Evolutionary conservation across 306 rosid species (phyloP).

Genomic region (Gillenia trifoliata): DNA sequence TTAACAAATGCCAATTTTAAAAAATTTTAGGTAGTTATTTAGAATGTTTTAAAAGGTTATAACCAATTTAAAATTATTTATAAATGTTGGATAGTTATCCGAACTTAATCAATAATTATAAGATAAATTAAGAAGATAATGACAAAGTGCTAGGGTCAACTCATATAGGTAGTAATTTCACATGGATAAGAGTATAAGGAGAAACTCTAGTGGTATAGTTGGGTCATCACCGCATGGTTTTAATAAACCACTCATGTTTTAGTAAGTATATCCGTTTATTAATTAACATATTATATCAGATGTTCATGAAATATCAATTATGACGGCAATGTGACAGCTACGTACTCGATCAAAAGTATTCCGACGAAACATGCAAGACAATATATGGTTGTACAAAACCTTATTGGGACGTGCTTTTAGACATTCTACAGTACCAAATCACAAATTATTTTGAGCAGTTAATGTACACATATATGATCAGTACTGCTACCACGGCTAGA

Average conservation of each 20-base stretch:
- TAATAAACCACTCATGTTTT: not conserved
- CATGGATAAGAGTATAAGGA: not conserved
- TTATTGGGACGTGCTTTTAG: not conserved
- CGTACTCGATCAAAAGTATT: no score
- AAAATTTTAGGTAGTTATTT: no score
- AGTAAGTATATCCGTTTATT: no score
- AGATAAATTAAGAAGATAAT: not conserved
- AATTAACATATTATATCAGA: not conserved
- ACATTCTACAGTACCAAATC: not conserved
- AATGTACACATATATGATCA: not conserved
- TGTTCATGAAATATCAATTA: not conserved
- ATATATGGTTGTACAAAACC: not conserved
- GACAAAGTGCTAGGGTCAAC: no score
- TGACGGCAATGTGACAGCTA: no score
- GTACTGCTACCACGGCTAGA: not conserved
- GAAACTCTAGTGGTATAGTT: not conserved
- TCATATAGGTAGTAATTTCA: not conserved
- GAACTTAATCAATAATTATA: no score
- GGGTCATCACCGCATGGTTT: not conserved
- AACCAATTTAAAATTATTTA: no score
- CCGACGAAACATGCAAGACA: no score
- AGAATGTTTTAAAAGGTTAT: no score
- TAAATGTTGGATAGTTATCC: no score
- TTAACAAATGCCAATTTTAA: no score
- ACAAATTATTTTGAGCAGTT: not conserved